phyloP scores from a whole-genome alignment of 2,329 filamentous ascomycete genomes.

The Coniella lustricola region DNA sequence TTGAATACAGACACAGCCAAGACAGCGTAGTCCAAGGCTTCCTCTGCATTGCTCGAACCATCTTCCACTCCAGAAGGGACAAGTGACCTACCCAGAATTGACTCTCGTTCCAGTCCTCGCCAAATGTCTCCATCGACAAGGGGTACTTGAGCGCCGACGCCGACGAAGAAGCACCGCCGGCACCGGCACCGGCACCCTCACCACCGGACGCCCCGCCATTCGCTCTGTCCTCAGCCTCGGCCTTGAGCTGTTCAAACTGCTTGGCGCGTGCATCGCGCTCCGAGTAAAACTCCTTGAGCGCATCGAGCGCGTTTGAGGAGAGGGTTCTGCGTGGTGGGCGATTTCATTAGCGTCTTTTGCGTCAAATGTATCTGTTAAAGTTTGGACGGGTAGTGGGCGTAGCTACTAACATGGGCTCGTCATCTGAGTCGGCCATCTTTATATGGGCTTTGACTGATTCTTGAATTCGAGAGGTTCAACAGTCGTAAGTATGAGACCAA shows the following conservation, averaged over 20 bases:
- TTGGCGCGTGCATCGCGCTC: conserved; percentile 62
- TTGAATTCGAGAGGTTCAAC: neutral
- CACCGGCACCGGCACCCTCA: neutral
- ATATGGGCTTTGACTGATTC: neutral
- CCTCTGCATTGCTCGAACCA: too few relatives aligned
- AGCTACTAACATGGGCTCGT: conserved; percentile 43
- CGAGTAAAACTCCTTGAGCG: conserved; percentile 66
- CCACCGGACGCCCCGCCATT: conserved; percentile 3
- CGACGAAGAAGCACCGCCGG: neutral
- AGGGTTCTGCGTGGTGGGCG: conserved; percentile 41
- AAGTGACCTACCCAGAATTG: conserved; percentile 68
- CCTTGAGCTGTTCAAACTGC: conserved; percentile 62
- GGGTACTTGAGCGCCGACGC: conserved; percentile 18
- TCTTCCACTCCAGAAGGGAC: too few relatives aligned
- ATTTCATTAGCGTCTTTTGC: neutral
- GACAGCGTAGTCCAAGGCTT: too few relatives aligned
- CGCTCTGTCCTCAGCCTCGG: conserved; percentile 48
- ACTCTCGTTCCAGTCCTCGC: conserved; percentile 75
- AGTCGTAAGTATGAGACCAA: too few relatives aligned
- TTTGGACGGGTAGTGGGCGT: neutral
- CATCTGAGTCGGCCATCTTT: conserved; percentile 32
- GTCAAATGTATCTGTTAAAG: neutral
- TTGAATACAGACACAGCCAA: too few relatives aligned
- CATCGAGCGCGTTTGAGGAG: conserved; percentile 57
- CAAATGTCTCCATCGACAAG: conserved; percentile 61